Percentiles rank a stretch among this genome's conserved stretches.
Conservation (phyloP, 495 filamentous ascomycete genomes). For the Neurospora sublineolata region DNA sequence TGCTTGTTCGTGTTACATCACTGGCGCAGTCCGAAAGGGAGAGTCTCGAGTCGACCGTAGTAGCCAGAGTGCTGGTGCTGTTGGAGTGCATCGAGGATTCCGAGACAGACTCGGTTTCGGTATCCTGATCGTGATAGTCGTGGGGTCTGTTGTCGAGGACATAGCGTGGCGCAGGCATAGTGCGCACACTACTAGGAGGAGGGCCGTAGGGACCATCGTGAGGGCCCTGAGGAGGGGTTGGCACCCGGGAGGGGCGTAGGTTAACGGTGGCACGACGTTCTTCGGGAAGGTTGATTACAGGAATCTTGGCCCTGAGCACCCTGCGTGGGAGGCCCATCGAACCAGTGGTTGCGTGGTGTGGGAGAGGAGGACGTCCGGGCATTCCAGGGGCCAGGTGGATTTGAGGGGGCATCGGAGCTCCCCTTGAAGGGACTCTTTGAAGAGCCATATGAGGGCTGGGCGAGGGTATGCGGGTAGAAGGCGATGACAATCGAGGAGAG, state of each 20-base stretch:
- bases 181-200: conserved; percentile 2
- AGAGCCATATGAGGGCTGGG: background rate
- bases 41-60: conserved; percentile 18
- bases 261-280: conserved; percentile 19
- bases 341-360: background rate
- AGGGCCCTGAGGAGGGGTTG: conserved; percentile 4
- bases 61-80: conserved; percentile 34
- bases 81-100: conserved; percentile 32
- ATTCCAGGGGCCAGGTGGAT: background rate
- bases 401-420: background rate
- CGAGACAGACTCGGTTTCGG: conserved; percentile 33
- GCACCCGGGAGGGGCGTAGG: conserved; percentile 16
- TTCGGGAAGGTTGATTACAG: conserved; percentile 8
- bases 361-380: background rate
- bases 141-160: conserved; percentile 8
- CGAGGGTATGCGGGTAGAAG: background rate
- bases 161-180: conserved; percentile 13
- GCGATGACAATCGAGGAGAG: background rate
- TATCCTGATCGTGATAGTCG: conserved; percentile 13
- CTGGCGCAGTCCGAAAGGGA: conserved; percentile 19
- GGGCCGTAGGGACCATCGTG: background rate
- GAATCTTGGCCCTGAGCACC: conserved; percentile 24
- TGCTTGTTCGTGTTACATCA: conserved; percentile 22
- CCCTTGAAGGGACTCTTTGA: background rate
- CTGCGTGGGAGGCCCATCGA: conserved; percentile 15